Evolutionary conservation across 352 stramenopile genomes (phyloP).

Genomic region (Phytopythium aichiense): DNA sequence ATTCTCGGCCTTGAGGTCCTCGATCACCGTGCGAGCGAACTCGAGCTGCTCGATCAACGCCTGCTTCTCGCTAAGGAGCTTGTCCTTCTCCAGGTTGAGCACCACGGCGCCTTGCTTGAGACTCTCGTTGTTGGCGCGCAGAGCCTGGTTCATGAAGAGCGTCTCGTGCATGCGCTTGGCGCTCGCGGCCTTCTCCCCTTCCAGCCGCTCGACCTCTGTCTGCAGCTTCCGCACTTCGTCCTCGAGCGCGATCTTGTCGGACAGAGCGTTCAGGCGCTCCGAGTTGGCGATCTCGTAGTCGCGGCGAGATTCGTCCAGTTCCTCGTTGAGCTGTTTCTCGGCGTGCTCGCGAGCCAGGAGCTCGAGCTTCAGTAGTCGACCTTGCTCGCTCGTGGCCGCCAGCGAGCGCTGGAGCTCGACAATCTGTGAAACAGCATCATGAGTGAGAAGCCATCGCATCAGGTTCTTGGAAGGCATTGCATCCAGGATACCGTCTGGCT

Average conservation of each 20-base stretch:
- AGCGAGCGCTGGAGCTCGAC: slow-evolving; percentile 33
- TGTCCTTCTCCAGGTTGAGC: slow-evolving; percentile 58
- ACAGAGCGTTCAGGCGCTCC: slow-evolving; percentile 58
- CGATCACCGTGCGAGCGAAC: slow-evolving; percentile 21
- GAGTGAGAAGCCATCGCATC: background rate
- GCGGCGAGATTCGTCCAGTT: slow-evolving; percentile 49
- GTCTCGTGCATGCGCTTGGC: slow-evolving; percentile 70
- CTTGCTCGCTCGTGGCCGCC: slow-evolving; percentile 31
- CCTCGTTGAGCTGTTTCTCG: slow-evolving; percentile 52
- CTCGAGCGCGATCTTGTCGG: slow-evolving; percentile 50
- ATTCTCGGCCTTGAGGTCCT: slow-evolving; percentile 33
- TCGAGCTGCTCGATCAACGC: slow-evolving; percentile 28
- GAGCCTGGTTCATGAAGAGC: slow-evolving; percentile 71
- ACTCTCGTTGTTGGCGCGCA: slow-evolving; percentile 56
- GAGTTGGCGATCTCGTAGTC: slow-evolving; percentile 69
- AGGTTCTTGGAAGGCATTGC: background rate
- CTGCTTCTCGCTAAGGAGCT: slow-evolving; percentile 36
- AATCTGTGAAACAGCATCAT: slow-evolving; percentile 17
- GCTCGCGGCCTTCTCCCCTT: slow-evolving; percentile 54
- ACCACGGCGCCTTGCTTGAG: slow-evolving; percentile 58
- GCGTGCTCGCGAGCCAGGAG: slow-evolving; percentile 67
- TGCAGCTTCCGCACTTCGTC: slow-evolving; percentile 64
- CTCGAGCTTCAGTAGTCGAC: slow-evolving; percentile 60
- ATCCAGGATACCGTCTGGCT: slow-evolving; percentile 24
- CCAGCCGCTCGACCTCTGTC: slow-evolving; percentile 39